phyloP scores from a whole-genome alignment of 345 rosid genomes.

The Ceriops decandra region DNA sequence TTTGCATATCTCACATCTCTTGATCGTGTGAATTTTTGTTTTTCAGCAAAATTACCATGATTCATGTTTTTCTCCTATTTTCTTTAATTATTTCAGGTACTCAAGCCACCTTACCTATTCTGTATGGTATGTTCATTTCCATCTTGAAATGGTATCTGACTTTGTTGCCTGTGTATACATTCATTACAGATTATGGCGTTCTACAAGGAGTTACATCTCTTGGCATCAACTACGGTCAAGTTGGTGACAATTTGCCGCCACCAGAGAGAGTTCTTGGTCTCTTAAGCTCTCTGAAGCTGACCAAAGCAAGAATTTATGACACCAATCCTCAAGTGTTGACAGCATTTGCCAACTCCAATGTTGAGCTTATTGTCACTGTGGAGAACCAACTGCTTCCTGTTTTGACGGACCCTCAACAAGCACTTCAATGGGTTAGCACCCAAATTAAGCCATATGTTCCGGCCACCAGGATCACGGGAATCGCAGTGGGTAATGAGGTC shows the following conservation, averaged over 20 bases:
- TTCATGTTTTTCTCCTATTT: constrained; percentile 36
- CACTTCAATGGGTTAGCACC: constrained; percentile 70
- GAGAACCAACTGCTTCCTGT: constrained; percentile 60
- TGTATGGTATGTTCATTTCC: background rate
- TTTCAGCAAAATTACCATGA: constrained; percentile 27
- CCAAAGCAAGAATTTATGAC: constrained; percentile 71
- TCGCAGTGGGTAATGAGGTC: constrained; percentile 73
- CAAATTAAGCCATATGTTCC: constrained; percentile 69
- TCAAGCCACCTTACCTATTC: background rate
- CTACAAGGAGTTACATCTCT: constrained; percentile 47
- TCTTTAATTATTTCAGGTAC: constrained; percentile 47
- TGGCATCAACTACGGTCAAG: constrained; percentile 88
- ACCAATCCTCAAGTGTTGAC: constrained; percentile 66
- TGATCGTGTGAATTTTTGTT: constrained; percentile 23
- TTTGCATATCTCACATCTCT: background rate
- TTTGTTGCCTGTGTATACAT: background rate
- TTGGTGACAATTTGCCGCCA: constrained; percentile 59
- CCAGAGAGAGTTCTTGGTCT: constrained; percentile 61
- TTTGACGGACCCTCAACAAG: constrained; percentile 64
- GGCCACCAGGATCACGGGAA: constrained; percentile 61
- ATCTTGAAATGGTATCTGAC: background rate
- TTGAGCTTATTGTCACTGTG: constrained; percentile 66
- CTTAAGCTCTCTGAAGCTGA: constrained; percentile 49
- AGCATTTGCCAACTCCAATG: constrained; percentile 57
- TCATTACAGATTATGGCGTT: constrained; percentile 37